A percentile compares a stretch with the other conserved stretches of the same genome.
Conservation (phyloP, 208 protist genomes). For the Leishmania turanica region DNA sequence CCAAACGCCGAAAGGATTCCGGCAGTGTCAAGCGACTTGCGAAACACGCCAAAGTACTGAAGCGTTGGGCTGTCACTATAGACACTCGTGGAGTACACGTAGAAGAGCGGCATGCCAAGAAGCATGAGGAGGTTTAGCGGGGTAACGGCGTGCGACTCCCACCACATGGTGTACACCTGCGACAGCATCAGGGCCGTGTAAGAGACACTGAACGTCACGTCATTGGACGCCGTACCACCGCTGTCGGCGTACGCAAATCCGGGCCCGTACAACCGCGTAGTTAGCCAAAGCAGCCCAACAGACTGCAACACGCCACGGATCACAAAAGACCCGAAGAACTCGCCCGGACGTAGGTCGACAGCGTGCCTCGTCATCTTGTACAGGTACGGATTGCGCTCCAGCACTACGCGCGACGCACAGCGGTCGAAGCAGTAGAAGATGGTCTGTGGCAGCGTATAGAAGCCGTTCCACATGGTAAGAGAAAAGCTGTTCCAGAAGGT, state of each 20-base stretch:
- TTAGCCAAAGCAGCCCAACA: constrained; percentile 59
- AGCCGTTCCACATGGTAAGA: constrained; percentile 91
- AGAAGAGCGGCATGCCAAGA: constrained; percentile 73
- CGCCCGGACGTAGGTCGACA: constrained; percentile 51
- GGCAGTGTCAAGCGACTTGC: constrained; percentile 36
- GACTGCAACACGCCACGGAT: constrained; percentile 81
- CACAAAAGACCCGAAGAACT: constrained; percentile 81
- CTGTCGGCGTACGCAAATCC: constrained; percentile 35
- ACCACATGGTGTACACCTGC: constrained; percentile 82
- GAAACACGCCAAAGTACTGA: constrained; percentile 73
- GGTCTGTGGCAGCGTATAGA: constrained; percentile 91
- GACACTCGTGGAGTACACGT: constrained; percentile 42
- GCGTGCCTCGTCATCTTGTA: constrained; percentile 73
- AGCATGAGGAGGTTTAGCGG: constrained; percentile 63
- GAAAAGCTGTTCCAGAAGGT: constrained; percentile 93
- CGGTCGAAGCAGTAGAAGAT: constrained; percentile 92
- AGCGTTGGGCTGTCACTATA: constrained; percentile 51
- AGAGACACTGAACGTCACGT: constrained; percentile 79
- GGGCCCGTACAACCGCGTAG: constrained; percentile 38
- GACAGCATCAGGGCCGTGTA: constrained; percentile 90
- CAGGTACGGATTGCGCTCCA: constrained; percentile 70
- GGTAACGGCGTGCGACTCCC: constrained; percentile 89
- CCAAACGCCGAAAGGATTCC: constrained; percentile 45
- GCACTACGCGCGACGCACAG: constrained; percentile 67
- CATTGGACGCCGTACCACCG: constrained; percentile 54